Evolutionary conservation across 441 rosid genomes (phyloP).

Genomic region (Metrosideros polymorpha): DNA sequence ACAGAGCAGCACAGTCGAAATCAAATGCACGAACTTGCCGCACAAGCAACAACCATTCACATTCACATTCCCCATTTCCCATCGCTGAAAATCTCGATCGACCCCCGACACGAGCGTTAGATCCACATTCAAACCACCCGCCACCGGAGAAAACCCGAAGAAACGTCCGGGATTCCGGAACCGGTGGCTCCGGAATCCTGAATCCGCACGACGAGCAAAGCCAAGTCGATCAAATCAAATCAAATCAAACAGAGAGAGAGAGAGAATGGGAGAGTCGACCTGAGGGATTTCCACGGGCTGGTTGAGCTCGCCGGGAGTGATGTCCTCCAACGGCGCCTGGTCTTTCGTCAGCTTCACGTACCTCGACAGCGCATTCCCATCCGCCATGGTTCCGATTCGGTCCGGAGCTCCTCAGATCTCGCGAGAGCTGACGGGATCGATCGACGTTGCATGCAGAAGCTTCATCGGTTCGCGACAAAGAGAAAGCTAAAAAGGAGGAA

Average conservation of each 20-base stretch:
- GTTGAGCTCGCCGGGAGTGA: constrained; percentile 89
- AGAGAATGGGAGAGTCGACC: constrained; percentile 14
- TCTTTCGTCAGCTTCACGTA: constrained; percentile 63
- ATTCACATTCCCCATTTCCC: background rate
- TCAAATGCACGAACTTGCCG: background rate
- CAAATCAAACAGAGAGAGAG: background rate
- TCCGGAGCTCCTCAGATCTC: background rate
- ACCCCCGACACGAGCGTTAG: background rate
- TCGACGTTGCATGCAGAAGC: background rate
- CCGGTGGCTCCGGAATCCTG: background rate
- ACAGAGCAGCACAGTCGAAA: background rate
- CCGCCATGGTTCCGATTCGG: constrained; percentile 33
- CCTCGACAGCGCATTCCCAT: constrained; percentile 38
- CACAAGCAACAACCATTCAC: background rate
- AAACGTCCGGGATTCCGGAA: background rate
- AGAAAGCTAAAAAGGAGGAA: background rate
- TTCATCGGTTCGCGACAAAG: background rate
- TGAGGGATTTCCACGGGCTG: constrained; percentile 82
- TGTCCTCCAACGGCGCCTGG: constrained; percentile 47
- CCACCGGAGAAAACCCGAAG: background rate
- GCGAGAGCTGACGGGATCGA: background rate
- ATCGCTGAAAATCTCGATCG: background rate
- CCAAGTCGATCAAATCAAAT: background rate
- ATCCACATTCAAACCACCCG: background rate
- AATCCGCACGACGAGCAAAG: background rate